Evolutionary conservation across 2,329 filamentous ascomycete genomes (phyloP), one percentile per base, ranked within the genome.

Genomic region (Ophiostoma ips): DNA sequence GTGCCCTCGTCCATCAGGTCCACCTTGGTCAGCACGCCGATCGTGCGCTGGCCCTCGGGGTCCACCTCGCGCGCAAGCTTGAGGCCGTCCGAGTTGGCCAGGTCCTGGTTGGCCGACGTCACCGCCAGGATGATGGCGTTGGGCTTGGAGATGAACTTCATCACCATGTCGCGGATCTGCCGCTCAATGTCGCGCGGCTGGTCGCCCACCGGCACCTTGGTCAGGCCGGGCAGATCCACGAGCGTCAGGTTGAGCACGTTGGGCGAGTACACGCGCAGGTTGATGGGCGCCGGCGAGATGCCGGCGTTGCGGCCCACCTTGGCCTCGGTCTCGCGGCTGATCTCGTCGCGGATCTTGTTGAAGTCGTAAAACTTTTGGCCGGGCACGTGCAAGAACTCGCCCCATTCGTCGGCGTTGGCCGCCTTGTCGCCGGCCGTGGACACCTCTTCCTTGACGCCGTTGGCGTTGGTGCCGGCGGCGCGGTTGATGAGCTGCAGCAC

Each of bases 1-100:
- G 92, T 98, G 55, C 92, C 92, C 62, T 98, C 90, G 62, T 98
- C 92, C 92, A 98, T 98, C 52, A 98, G 71, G 64, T 98, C 92
- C 56, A 98, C 73, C 56, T 92, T 92, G 62, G 96, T 96, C 53
- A 98, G 75, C 51, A 98, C 90, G 61, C 92, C 92, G 62, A 98
- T 96, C 18, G 92, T 98, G 64, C 92, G 80, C 66, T 87, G 81
- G 55, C 92, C 92, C 66, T 95, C 82, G 2, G 92, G 84, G 66
- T 98, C 92, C 50, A 98, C 92, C 79, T 98, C 87, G 49, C 92
- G 83, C 53, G 92, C 92, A 54, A 98, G 82, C 68, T 98, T 98
- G 59, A 98, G 71, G 8, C 92, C 89, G 66, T 98, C 92, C 8
- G 92, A 98, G 67, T 98, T 98, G 64, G 96, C 92, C 60, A 98